Evolutionary conservation across 2,329 filamentous ascomycete genomes (phyloP), one percentile per base, ranked within the genome.

Genomic region (Aspergillus spinulosporus): DNA sequence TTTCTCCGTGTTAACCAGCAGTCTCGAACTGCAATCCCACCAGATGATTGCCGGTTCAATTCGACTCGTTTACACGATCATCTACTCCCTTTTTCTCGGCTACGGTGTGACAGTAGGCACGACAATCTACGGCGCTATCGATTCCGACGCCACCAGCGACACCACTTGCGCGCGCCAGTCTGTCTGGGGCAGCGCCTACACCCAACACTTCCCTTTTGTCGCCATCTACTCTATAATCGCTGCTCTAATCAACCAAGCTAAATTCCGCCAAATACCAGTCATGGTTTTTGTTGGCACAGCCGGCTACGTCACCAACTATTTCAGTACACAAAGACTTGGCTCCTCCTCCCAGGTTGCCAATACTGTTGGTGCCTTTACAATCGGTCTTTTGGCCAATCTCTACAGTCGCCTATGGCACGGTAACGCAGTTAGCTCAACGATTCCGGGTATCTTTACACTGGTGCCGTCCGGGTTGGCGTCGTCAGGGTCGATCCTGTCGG

Each of bases 371-470:
- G 89, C 90, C 0, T 80, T 94, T 50, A 83, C 84, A 0, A 85
- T 94, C 15, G 90, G 90, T 12, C 82, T 92, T 32, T 74, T 91
- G 42, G 89, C 89, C 6, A 94, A 94, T 63, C 68, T 91, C 1
- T 92, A 93, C 74, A 87, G 87, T 7, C 83, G 89, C 3, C 66
- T 79, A 34, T 72, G 87, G 15, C 90, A 92, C 68, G 89, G 88
- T 1, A 82, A 95, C 2, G 91, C 92, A 0, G 90, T 90, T 0
- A 89, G 90, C 0, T 88, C 89, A 3, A 89, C 96, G 80, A 78
- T 96, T 7, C 91, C 92, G 0, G 91, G 88, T 8, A 94, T 96
- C 62, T 95, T 94, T 62, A 81, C 85, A 2, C 82, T 84, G 59
- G 83, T 86, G 1, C 83, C 83, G 0, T 82, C 78, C 1, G 83